These are phyloP conservation scores for Dacryopinax spathularia DNA, from an alignment of 768 basidiomycete genomes.

Conservation along the genomic window DNA sequence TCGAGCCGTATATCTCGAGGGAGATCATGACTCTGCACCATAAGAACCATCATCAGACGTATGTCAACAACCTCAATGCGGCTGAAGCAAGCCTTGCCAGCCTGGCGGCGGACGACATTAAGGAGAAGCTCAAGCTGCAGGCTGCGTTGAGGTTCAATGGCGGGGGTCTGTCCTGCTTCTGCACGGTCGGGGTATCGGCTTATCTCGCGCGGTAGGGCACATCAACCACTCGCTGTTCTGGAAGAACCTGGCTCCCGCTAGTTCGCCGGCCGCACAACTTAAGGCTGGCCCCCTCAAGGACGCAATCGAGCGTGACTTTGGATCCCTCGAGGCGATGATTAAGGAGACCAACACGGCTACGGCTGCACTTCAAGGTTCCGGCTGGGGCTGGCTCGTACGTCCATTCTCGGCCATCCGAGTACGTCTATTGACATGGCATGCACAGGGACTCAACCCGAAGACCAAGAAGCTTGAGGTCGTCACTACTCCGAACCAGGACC, in stretches of 20 bases:
- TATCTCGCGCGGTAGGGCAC: constrained; percentile 34
- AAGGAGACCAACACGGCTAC: constrained; percentile 76
- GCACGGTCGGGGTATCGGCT: background rate
- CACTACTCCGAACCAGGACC: constrained; percentile 33
- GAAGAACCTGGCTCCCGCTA: constrained; percentile 71
- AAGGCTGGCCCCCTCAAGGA: constrained; percentile 37
- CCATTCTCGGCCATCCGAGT: background rate
- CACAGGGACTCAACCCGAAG: constrained; percentile 25
- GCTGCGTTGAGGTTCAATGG: constrained; percentile 93
- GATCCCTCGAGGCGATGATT: constrained; percentile 54
- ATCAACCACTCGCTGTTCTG: constrained; percentile 96
- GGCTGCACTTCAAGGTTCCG: constrained; percentile 78
- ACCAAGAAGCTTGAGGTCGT: constrained; percentile 27
- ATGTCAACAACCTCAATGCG: constrained; percentile 82
- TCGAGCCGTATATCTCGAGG: constrained; percentile 83
- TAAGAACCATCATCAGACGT: constrained; percentile 89
- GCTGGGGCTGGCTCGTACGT: constrained; percentile 93
- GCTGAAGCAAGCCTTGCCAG: constrained; percentile 67
- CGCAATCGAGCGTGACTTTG: constrained; percentile 50
- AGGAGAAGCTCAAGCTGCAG: constrained; percentile 75
- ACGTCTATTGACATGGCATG: background rate
- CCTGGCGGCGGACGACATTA: constrained; percentile 39
- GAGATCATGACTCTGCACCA: constrained; percentile 95
- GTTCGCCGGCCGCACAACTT: constrained; percentile 25
- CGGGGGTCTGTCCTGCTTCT: constrained; percentile 46